phyloP scores from a whole-genome alignment of 305 asterid genomes.

The Rubia balearica region DNA sequence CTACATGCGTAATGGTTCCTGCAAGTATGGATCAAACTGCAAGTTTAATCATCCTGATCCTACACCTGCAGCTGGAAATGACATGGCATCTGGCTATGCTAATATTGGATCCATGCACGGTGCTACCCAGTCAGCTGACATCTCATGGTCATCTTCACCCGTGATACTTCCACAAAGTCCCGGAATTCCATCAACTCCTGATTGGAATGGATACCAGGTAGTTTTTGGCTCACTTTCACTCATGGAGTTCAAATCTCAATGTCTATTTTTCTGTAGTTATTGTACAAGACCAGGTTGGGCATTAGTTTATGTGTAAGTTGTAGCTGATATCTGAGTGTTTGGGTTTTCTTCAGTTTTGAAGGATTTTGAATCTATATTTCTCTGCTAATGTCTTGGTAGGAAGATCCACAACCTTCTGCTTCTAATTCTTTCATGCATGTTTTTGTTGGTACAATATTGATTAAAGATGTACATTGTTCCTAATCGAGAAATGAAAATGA shows the following conservation, averaged over 20 bases:
- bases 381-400: not conserved
- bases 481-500: not conserved
- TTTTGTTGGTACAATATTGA: not conserved
- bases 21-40: constrained; percentile 83
- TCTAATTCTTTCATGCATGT: not conserved
- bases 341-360: not conserved
- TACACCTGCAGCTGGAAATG: constrained; percentile 53
- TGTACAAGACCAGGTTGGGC: not conserved
- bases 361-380: not conserved
- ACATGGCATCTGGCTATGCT: constrained; percentile 48
- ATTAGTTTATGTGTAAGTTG: not conserved
- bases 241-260: not conserved
- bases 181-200: constrained; percentile 42
- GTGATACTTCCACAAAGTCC: constrained; percentile 48
- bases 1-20: constrained; percentile 96
- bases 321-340: not conserved
- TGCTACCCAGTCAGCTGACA: constrained; percentile 38
- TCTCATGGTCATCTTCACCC: constrained; percentile 74
- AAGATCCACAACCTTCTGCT: not conserved
- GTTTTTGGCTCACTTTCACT: constrained; percentile 8
- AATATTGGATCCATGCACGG: constrained; percentile 52
- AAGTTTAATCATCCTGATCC: constrained; percentile 98
- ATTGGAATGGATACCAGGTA: constrained; percentile 91
- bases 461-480: not conserved
- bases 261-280: not conserved